Base-by-base conservation (phyloP, 176 grass and related monocot genomes). In the Carex cristatella region DNA sequence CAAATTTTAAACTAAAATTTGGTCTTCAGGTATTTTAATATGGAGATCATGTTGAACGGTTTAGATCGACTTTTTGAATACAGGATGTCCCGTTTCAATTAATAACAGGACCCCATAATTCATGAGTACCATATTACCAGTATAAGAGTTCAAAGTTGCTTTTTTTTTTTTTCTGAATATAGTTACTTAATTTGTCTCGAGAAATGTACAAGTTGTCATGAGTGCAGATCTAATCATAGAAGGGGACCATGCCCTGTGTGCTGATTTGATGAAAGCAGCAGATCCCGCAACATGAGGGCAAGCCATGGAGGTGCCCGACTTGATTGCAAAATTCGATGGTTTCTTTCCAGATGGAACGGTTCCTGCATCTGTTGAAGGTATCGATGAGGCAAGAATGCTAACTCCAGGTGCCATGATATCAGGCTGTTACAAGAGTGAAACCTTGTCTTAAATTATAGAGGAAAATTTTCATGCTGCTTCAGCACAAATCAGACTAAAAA, bases 221-320 rank as follows among this genome's bases (percentile, higher is more conserved):
- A 98, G 93, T 66, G 96, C 96, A 49, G 96, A 98, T 87, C 93
- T 84, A 79, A 98, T 84, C 96, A 98, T 98, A 70, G 96, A 95
- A 53, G 96, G 91, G 44, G 96, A 88, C 93, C 96, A 98, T 73
- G 83, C 89, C 14, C 91, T 87, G 85, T 95, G 93, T 33, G 91
- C 93, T 4, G 96, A 88, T 84, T 90, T 98, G 27, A 98, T 80
- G 84, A 95, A 98, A 79, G 96, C 96, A 57, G 87, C 89, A 14
- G 86, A 90, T 8, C 96, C 96, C 18, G 90, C 93, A 72, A 98
- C 91, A 85, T 98, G 96, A 83, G 96, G 96, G 87, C 96, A 98
- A 10, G 96, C 92, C 96, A 95, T 98, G 4, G 96, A 98, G 16
- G 96, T 98, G 49, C 96, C 96, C 5, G 96, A 95, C 81, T 90